Evolutionary conservation across 2,329 filamentous ascomycete species (phyloP), one percentile per base, ranked within the genome.

Genomic region (Penicillium sp.): DNA sequence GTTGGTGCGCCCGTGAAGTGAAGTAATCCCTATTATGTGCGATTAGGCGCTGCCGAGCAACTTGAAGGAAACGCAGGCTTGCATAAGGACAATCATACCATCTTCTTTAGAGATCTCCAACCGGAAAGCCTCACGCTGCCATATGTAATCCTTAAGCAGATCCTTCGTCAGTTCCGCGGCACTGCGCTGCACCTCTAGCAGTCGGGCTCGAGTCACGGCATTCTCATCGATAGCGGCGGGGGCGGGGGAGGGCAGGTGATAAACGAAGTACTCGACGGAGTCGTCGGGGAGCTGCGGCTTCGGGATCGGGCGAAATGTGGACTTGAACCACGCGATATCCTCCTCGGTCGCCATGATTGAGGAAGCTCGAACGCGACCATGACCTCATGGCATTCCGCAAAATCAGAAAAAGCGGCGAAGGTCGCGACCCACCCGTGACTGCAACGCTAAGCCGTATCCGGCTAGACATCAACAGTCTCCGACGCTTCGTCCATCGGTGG

Each of bases 81-180:
- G 10, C 25, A 37, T 30, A 23, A 14, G 15, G 60, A 83, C 82
- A 80, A 56, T 84, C 67, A 15, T 61, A 83, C 82, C 80, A 56
- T 84, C 67, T 73, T 84, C 56, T 73, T 73, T 73, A 29, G 69
- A 60, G 19, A 80, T 63, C 13, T 84, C 78, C 4, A 95, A 69
- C n/a, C 74, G 76, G 48, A 98, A 90, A 0, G 74, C 70, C 37
- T 95, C 89, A 9, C 89, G 80, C 63, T 98, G 93, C 93, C 93
- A 98, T 47, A 98, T 94, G 56, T 96, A 95, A 46, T 87, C 83
- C 51, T 80, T 83, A n/a, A 91, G 74, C 6, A 88, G 68, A 2
- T 75, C 71, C 29, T 79, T 80, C 17, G 70, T 71, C n/a, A 93
- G 66, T 18, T 80, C 74, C 2, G 76, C 68, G 1, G 86, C 82